phyloP scores from a whole-genome alignment of 73 alveolate genomes.

The Paramecium octaurelia region DNA sequence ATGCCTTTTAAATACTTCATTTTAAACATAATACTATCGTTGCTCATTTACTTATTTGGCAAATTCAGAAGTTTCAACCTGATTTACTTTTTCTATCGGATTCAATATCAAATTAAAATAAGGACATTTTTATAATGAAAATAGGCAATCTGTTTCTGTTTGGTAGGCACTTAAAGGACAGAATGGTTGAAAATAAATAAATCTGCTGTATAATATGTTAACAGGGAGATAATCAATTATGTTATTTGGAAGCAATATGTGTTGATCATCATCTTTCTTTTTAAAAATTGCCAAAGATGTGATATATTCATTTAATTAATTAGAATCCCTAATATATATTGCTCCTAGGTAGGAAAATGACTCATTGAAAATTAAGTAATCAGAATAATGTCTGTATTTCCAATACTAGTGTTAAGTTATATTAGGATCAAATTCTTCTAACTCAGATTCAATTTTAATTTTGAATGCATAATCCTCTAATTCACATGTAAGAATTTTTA shows the following conservation, averaged over 20 bases:
- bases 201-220: not conserved
- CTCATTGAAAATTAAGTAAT: not conserved
- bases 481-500: not conserved
- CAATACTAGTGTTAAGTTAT: not conserved
- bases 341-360: not conserved
- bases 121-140: not conserved
- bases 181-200: not conserved
- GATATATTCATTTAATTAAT: not conserved
- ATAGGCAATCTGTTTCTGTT: not conserved
- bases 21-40: not conserved
- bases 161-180: not conserved
- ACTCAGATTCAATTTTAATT: not conserved
- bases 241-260: not conserved
- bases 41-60: not conserved
- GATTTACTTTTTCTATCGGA: not conserved
- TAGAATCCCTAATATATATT: not conserved
- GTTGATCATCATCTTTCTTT: not conserved
- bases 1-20: not conserved
- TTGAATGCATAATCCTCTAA: not conserved
- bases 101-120: not conserved
- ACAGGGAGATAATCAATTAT: not conserved
- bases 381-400: not conserved
- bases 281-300: not conserved
- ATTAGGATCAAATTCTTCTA: not conserved
- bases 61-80: not conserved